Base-by-base conservation (phyloP, 208 protist species). In the Trypanosoma brucei region DNA sequence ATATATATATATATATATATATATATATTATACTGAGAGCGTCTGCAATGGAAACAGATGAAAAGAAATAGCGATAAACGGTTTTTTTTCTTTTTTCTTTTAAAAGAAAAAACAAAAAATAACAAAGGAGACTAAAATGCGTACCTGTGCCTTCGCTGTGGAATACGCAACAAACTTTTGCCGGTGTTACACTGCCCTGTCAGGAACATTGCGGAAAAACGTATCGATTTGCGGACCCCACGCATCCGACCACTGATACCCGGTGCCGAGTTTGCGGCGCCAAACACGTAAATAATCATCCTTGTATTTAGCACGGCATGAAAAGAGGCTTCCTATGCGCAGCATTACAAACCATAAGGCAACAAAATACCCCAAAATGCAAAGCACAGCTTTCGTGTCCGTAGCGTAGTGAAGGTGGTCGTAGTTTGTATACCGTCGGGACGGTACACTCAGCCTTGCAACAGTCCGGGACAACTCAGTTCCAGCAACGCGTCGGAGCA, bases 231-330 rank as follows among this genome's bases (percentile, higher is more conserved):
- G 69, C 53, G 79, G 80, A 57, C 88, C 88, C 84, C 84, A 92
- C 22, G 82, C 88, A 59, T 94, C 88, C 60, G 88, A 64, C 88
- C 88, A 94, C 81, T 91, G 68, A 78, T 94, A 94, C 70, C 88
- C 88, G 30, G 80, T 91, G 74, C 88, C 88, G 51, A 94, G 71
- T 70, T 89, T 92, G 70, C 84, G 79, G 68, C 77, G 75, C 88
- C 88, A 94, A 57, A 92, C 83, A 59, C 85, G 82, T 61, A 92
- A 57, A 75, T 84, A 84, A 58, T 94, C 83, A 14, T 79, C 58
- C 81, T 94, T 94, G 77, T 84, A 92, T 70, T 83, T 73, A 46
- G 68, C 55, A 59, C 76, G 77, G 14, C 36, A 38, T 5, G 76
- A 68, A 31, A 79, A 70, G 8, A 67, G 62, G 56, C 68, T 86